Conservation (phyloP, 192 early-diverging fungal species). For the Coemansia furcata region DNA sequence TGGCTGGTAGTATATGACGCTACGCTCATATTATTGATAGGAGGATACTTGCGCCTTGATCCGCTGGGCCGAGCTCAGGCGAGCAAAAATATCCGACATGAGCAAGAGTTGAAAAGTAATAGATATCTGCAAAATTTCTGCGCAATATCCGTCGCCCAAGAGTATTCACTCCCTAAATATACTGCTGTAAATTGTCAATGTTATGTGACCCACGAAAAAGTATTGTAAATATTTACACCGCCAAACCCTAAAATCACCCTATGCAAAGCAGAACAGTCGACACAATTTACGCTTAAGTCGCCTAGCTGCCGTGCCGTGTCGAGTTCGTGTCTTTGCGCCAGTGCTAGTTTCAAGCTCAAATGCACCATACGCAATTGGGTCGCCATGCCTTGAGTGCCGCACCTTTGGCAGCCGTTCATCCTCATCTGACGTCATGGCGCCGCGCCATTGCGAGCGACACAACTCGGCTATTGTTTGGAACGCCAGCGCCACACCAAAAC, state of each 20-base stretch:
- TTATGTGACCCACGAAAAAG: not conserved
- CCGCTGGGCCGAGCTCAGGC: slow-evolving; percentile 9
- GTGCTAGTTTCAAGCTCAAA: slow-evolving; percentile 27
- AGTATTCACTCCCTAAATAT: not conserved
- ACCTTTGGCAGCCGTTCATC: slow-evolving; percentile 10
- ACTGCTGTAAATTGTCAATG: not conserved
- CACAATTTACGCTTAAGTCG: slow-evolving; percentile 11
- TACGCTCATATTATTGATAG: not conserved
- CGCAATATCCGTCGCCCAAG: not conserved
- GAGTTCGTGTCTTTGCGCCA: not conserved
- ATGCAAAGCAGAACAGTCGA: slow-evolving; percentile 21
- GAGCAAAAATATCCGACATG: slow-evolving; percentile 8
- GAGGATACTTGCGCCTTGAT: not conserved
- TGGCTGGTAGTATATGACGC: not conserved
- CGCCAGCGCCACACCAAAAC: slow-evolving; percentile 20
- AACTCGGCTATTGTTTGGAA: slow-evolving; percentile 26
- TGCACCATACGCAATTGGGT: slow-evolving; percentile 34
- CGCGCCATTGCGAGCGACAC: slow-evolving; percentile 16
- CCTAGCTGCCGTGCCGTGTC: not conserved
- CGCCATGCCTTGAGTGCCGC: slow-evolving; percentile 37
- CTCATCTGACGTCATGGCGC: not conserved
- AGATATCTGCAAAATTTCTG: not conserved
- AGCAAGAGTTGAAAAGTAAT: not conserved
- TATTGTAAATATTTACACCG: not conserved
- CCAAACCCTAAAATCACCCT: not conserved